Base-by-base conservation (phyloP, 768 basidiomycete species). In the Mycena venus region DNA sequence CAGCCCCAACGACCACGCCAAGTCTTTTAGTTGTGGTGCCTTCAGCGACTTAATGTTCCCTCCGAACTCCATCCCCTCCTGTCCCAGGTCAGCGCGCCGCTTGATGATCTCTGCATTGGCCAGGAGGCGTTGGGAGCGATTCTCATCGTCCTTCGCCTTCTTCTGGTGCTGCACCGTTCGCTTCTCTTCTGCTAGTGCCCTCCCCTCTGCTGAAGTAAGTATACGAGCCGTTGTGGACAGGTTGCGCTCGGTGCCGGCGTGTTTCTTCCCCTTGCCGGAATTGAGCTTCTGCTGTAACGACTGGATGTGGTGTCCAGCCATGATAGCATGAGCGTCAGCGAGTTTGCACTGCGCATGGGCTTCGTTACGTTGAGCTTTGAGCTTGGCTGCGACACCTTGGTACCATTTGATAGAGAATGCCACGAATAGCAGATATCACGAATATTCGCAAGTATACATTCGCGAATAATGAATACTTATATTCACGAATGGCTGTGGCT, bases 61-160 rank as follows among this genome's bases (percentile, higher is more conserved):
- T 10, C 4, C 23, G 17, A 61, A 61, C 19, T 23, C 14, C 60
- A 61, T 61, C 25, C 60, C 34, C 23, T 38, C 36, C 2, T 14
- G 34, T 7, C 36, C 40, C 40, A 61, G 60, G n/a, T 61, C 36
- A 25, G 60, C 40, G 23, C 60, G 60, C 27, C 56, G 29, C 29
- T 58, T 58, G 56, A 58, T 58, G 56, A 58, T 21, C 56, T 58
- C 56, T 36, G n/a, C n/a, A n/a, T n/a, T n/a, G n/a, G n/a, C n/a
- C n/a, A n/a, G n/a, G n/a, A n/a, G n/a, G n/a, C n/a, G n/a, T n/a
- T n/a, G n/a, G n/a, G n/a, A n/a, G n/a, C n/a, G n/a, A n/a, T n/a
- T n/a, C n/a, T n/a, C n/a, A 23, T 61, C 60, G 36, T 61, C 60
- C 60, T 61, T 61, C n/a, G 19, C 31, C 60, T 38, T 61, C 60